Percentiles rank a stretch among this genome's conserved stretches.
phyloP scores from a whole-genome alignment of 2,329 filamentous ascomycete species.

The Drechslerella dactyloides region DNA sequence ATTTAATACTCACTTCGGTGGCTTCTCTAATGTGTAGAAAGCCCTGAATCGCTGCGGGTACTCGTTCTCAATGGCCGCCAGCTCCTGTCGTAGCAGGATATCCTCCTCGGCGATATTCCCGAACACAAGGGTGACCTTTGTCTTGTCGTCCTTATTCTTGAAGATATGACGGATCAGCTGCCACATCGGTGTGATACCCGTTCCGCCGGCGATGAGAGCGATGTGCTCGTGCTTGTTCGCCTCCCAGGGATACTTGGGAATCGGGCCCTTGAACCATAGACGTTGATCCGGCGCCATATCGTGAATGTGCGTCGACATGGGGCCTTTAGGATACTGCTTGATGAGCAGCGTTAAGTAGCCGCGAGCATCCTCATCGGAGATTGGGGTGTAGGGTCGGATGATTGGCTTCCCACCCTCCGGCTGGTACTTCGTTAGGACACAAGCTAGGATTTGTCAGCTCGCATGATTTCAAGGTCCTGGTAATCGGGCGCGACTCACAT shows the following conservation, averaged over 20 bases:
- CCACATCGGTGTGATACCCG: conserved; percentile 97
- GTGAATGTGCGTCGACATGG: conserved; percentile 91
- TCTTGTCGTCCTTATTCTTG: conserved; percentile 87
- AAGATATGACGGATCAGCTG: conserved; percentile 91
- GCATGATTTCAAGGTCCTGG: too few relatives aligned
- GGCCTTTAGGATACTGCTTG: conserved; percentile 87
- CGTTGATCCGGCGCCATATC: conserved; percentile 79
- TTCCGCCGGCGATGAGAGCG: conserved; percentile 87
- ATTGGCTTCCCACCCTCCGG: conserved; percentile 82
- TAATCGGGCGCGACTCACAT: conserved; percentile 62
- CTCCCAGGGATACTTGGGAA: conserved; percentile 90
- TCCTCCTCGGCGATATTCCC: conserved; percentile 89
- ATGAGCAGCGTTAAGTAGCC: conserved; percentile 88
- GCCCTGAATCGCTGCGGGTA: conserved; percentile 94
- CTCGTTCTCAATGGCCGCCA: conserved; percentile 86
- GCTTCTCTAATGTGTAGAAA: conserved; percentile 91
- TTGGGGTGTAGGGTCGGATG: conserved; percentile 90
- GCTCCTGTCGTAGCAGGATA: conserved; percentile 86
- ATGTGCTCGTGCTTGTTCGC: conserved; percentile 90
- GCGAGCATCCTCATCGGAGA: conserved; percentile 77
- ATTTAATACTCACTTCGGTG: conserved; percentile 63
- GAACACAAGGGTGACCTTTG: conserved; percentile 93
- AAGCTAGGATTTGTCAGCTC: conserved; percentile 61
- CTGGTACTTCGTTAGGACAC: conserved; percentile 90
- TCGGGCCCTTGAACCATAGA: conserved; percentile 90